Conservation (phyloP, 2,329 filamentous ascomycete species). For the Fusarium torulosum region DNA sequence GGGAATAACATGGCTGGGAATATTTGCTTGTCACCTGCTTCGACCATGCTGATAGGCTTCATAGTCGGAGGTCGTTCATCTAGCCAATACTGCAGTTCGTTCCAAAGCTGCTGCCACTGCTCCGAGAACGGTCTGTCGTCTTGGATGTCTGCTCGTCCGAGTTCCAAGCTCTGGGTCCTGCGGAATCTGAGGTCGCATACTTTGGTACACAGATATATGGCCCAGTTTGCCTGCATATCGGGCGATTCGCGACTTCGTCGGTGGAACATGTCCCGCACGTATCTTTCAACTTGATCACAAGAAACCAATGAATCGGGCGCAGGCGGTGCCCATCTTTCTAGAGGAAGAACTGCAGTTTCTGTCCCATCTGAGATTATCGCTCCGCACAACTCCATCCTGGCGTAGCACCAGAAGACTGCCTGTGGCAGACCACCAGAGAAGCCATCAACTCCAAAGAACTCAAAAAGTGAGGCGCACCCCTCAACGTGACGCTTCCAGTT, state of each 20-base stretch:
- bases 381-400: conserved; percentile 68
- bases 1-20: conserved; percentile 63
- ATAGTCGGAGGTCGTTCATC: conserved; percentile 56
- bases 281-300: conserved; percentile 20
- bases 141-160: conserved; percentile 54
- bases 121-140: conserved; percentile 54
- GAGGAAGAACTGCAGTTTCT: conserved; percentile 61
- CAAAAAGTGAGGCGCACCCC: conserved; percentile 66
- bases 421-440: conserved; percentile 59
- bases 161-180: conserved; percentile 54
- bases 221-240: conserved; percentile 68
- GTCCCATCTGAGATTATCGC: conserved; percentile 65
- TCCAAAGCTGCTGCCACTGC: conserved; percentile 60
- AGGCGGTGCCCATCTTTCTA: conserved; percentile 61
- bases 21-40: conserved; percentile 46
- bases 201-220: conserved; percentile 65
- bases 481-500: conserved; percentile 69
- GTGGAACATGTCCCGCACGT: conserved; percentile 44
- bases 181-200: conserved; percentile 60
- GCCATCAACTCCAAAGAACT: conserved; percentile 64
- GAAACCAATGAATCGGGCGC: conserved; percentile 20
- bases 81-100: conserved; percentile 61
- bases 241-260: conserved; percentile 49
- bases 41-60: conserved; percentile 42
- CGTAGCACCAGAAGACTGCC: conserved; percentile 70